A percentile compares a stretch with the other conserved stretches of the same genome.
Conservation (phyloP, 139 green algal genomes). For the Volvox reticuliferus region DNA sequence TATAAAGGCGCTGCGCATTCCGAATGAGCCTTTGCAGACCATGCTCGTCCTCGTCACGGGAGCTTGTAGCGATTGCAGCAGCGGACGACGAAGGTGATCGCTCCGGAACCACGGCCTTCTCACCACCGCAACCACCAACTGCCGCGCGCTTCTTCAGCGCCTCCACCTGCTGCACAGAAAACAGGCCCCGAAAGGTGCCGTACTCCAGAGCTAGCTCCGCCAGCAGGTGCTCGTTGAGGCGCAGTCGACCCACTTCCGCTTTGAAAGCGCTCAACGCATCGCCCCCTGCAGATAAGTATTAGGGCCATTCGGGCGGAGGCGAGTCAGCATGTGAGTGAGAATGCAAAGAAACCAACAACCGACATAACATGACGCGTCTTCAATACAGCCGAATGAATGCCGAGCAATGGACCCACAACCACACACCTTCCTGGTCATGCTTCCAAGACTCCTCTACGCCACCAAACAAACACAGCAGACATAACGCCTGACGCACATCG, state of each 20-base stretch:
- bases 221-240: constrained; percentile 46
- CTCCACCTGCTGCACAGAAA: neutral
- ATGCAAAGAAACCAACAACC: no score
- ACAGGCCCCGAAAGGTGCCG: constrained; percentile 16
- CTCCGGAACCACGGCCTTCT: neutral
- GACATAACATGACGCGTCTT: no score
- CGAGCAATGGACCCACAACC: no score
- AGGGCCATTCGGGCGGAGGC: no score
- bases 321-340: no score
- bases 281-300: constrained; percentile 13
- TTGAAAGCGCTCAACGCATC: constrained; percentile 38
- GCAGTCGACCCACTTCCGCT: constrained; percentile 50
- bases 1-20: neutral
- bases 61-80: neutral
- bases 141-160: neutral
- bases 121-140: neutral
- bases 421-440: no score
- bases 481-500: no score
- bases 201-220: constrained; percentile 45
- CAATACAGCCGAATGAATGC: no score
- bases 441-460: no score
- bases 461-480: no score
- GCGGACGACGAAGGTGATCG: neutral
- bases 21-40: no score
- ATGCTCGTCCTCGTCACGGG: neutral